Evolutionary conservation across 768 basidiomycete genomes (phyloP).

Genomic region (Sistotremastrum niveocremeum): DNA sequence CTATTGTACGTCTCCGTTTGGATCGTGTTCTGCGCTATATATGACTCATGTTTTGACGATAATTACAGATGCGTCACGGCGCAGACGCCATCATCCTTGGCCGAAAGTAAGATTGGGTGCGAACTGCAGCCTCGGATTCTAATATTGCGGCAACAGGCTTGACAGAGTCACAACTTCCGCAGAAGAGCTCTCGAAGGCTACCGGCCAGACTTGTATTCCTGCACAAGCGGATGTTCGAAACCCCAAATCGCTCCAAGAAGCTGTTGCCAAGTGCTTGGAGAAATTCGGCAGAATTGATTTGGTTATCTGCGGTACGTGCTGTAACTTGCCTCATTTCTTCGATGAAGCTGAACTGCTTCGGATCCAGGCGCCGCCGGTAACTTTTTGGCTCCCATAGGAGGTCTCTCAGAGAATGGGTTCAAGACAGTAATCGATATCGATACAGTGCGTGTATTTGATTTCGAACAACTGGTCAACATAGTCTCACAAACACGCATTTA

Average conservation of each 20-base stretch:
- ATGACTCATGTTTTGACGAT: not conserved
- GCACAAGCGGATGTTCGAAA: constrained; percentile 75
- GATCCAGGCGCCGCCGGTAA: constrained; percentile 83
- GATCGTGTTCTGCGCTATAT: not conserved
- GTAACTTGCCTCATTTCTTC: not conserved
- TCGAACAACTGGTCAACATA: not conserved
- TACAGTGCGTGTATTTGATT: constrained; percentile 36
- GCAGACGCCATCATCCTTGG: constrained; percentile 74
- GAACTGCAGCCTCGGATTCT: not conserved
- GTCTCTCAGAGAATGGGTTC: constrained; percentile 82
- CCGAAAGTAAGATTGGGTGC: constrained; percentile 47
- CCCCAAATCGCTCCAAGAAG: constrained; percentile 54
- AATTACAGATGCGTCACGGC: constrained; percentile 64
- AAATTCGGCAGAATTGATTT: constrained; percentile 84
- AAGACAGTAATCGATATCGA: constrained; percentile 90
- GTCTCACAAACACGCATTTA: constrained; percentile 15
- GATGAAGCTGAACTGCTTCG: not conserved
- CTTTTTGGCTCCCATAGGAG: constrained; percentile 79
- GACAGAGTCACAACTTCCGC: constrained; percentile 61
- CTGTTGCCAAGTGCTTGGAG: constrained; percentile 62
- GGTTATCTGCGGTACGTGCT: constrained; percentile 71
- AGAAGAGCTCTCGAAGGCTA: constrained; percentile 50
- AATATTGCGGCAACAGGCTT: constrained; percentile 28
- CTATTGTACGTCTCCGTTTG: constrained; percentile 39
- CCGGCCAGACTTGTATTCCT: constrained; percentile 60